A percentile compares a stretch with the other conserved stretches of the same genome.
Evolutionary conservation across 176 grass and related monocot species (phyloP).

Genomic region (Rhynchospora pubera): DNA sequence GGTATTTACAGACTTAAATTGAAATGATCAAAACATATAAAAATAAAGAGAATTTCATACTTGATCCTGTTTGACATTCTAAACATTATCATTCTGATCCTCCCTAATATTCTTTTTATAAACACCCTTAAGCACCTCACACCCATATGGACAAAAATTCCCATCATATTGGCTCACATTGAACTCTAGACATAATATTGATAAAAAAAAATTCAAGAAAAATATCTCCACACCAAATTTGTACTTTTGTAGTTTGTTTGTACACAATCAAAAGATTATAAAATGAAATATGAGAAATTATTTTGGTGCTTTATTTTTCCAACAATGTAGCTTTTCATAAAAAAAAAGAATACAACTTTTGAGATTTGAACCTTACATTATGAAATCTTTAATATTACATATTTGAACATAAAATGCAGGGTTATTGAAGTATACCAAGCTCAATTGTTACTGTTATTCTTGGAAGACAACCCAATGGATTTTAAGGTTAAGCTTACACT

Average conservation of each 20-base stretch:
- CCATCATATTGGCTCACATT: no score
- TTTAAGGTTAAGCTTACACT: not conserved
- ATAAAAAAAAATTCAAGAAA: no score
- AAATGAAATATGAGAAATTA: not conserved
- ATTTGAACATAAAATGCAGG: not conserved
- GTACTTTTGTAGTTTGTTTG: not conserved
- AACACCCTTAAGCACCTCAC: no score
- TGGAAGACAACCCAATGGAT: not conserved
- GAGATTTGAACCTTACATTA: no score
- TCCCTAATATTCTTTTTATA: no score
- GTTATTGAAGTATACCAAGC: not conserved
- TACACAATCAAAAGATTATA: not conserved
- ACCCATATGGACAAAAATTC: no score
- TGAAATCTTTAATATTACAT: not conserved
- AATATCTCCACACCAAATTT: not conserved
- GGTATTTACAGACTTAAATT: not conserved
- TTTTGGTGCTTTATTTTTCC: not conserved
- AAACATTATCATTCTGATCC: no score
- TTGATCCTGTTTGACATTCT: no score
- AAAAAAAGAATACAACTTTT: not conserved
- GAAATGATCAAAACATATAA: slow-evolving; percentile 3
- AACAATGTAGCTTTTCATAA: not conserved
- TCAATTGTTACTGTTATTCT: not conserved
- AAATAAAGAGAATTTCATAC: not conserved
- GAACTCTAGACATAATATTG: no score